These are phyloP conservation scores for Astrephomene gubernaculifera DNA, from an alignment of 139 green algal species.

Conservation along the genomic window DNA sequence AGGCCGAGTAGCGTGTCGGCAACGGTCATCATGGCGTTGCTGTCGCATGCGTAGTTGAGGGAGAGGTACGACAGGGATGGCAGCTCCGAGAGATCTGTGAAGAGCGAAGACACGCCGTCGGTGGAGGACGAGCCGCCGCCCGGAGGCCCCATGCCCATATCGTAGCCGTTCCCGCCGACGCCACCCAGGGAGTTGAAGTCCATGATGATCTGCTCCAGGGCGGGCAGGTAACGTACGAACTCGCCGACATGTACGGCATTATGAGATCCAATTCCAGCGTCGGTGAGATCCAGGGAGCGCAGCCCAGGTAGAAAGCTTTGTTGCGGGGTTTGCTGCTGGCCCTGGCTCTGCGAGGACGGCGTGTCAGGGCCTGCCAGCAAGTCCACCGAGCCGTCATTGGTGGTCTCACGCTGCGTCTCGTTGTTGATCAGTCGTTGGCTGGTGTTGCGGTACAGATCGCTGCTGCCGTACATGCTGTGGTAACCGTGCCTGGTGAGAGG, in stretches of 20 bases:
- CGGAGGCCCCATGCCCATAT: too few species aligned
- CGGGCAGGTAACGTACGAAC: neutral
- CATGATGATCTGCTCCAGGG: conserved; percentile 15
- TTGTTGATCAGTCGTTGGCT: neutral
- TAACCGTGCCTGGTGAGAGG: neutral
- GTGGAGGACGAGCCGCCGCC: neutral
- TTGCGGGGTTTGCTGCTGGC: neutral
- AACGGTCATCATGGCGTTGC: neutral
- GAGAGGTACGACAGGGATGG: conserved; percentile 17
- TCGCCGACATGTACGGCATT: neutral
- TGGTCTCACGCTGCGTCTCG: neutral
- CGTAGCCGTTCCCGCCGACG: neutral
- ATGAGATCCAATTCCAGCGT: neutral
- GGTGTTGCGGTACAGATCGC: neutral
- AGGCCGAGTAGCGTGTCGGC: conserved; percentile 19
- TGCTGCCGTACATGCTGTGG: too few species aligned
- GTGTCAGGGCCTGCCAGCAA: neutral
- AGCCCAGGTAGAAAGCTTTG: neutral
- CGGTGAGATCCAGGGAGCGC: conserved; percentile 36
- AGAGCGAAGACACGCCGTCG: neutral
- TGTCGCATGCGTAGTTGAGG: conserved; percentile 33
- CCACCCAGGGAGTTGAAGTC: conserved; percentile 31
- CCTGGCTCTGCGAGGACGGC: neutral
- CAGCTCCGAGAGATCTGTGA: conserved; percentile 4
- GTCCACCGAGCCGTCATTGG: neutral